Evolutionary conservation across 2,329 filamentous ascomycete genomes (phyloP).

Genomic region (Cytospora leucostoma): DNA sequence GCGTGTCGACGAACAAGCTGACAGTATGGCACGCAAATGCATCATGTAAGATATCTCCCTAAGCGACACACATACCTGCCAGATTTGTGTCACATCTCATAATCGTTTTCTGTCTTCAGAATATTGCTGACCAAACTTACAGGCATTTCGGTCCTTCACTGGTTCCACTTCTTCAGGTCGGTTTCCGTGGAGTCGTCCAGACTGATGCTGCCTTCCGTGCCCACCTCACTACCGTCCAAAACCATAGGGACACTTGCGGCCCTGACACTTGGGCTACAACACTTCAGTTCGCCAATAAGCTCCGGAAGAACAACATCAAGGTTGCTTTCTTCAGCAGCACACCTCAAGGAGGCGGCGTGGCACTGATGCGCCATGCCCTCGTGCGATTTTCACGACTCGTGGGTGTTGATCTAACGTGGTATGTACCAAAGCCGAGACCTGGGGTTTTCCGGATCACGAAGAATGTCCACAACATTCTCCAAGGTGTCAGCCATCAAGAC

Average conservation of each 20-base stretch:
- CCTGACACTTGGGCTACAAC: slow-evolving; percentile 66
- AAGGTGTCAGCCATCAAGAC: slow-evolving; percentile 69
- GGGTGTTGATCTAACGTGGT: slow-evolving; percentile 74
- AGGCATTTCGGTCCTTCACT: slow-evolving; percentile 74
- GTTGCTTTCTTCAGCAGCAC: slow-evolving; percentile 80
- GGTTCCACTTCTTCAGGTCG: slow-evolving; percentile 68
- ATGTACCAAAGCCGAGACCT: slow-evolving; percentile 76
- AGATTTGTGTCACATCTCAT: not conserved
- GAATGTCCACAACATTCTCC: slow-evolving; percentile 85
- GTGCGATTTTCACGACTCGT: slow-evolving; percentile 69
- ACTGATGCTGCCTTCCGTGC: slow-evolving; percentile 69
- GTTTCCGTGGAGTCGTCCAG: slow-evolving; percentile 67
- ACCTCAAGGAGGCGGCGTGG: slow-evolving; percentile 80
- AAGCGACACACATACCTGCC: not conserved
- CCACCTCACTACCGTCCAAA: slow-evolving; percentile 55
- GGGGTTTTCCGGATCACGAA: slow-evolving; percentile 83
- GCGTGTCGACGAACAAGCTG: slow-evolving; percentile 77
- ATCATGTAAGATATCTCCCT: slow-evolving; percentile 57
- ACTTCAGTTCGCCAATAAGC: slow-evolving; percentile 61
- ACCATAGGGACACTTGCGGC: slow-evolving; percentile 63
- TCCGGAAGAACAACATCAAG: slow-evolving; percentile 65
- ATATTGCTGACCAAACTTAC: not conserved
- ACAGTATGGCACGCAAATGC: slow-evolving; percentile 79
- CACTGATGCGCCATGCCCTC: slow-evolving; percentile 78
- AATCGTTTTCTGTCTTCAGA: not conserved